Evolutionary conservation across 306 rosid genomes (phyloP).

Genomic region (Cucurbita maxima): DNA sequence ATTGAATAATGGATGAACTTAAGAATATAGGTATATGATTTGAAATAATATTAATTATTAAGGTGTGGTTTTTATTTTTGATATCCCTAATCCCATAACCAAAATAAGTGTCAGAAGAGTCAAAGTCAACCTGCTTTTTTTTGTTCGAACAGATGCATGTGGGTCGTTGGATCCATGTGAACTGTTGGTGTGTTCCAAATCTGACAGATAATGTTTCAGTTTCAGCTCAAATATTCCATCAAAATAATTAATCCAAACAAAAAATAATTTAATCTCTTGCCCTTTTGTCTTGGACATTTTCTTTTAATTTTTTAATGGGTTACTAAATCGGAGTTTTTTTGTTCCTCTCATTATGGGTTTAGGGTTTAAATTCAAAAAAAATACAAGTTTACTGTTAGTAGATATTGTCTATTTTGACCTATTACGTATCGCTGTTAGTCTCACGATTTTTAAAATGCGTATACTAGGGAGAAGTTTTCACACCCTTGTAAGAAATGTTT

Average conservation of each 20-base stretch:
- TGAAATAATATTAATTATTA: background rate
- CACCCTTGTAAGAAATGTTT: too few species aligned
- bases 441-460: too few species aligned
- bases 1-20: background rate
- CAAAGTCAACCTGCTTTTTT: background rate
- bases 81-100: background rate
- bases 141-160: background rate
- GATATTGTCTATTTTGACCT: too few species aligned
- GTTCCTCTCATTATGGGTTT: too few species aligned
- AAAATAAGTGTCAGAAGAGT: background rate
- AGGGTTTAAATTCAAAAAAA: too few species aligned
- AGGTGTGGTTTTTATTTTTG: background rate
- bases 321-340: too few species aligned
- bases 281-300: too few species aligned
- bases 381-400: too few species aligned
- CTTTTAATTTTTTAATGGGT: too few species aligned
- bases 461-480: too few species aligned
- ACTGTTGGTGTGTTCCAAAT: background rate
- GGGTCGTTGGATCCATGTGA: conserved; percentile 6
- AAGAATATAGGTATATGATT: background rate
- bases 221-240: background rate
- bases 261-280: too few species aligned
- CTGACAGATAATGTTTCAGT: background rate
- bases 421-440: too few species aligned
- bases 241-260: background rate